phyloP scores from a whole-genome alignment of 1,284 basidiomycete species.

The Fomes fomentarius region DNA sequence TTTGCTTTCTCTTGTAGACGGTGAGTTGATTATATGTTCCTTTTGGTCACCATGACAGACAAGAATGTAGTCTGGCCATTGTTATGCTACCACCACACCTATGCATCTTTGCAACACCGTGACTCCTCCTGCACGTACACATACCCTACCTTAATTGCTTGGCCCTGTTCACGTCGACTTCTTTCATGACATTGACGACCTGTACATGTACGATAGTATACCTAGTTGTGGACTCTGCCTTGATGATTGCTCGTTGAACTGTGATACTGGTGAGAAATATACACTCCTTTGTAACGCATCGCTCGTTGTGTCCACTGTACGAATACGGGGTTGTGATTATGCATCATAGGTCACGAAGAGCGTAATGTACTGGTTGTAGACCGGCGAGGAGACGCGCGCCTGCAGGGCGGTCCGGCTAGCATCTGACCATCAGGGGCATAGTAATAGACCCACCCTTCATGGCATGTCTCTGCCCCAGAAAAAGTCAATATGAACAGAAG shows the following conservation, averaged over 20 bases:
- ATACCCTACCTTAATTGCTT: too few relatives aligned
- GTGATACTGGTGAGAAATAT: constrained; percentile 9
- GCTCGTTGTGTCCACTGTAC: constrained; percentile 7
- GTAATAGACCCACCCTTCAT: too few relatives aligned
- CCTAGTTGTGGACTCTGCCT: neutral
- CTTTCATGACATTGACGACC: neutral
- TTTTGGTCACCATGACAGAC: neutral
- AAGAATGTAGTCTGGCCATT: neutral
- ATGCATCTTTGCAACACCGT: neutral
- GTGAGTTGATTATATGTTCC: neutral
- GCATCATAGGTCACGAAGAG: neutral
- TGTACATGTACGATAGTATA: neutral
- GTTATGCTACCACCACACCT: neutral
- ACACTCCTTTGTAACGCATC: constrained; percentile 7
- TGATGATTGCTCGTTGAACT: constrained; percentile 5
- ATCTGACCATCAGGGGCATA: too few relatives aligned
- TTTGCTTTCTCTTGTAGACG: neutral
- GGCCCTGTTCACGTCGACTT: too few relatives aligned
- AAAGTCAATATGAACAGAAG: too few relatives aligned
- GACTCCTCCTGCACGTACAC: neutral
- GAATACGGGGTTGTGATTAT: constrained; percentile 6
- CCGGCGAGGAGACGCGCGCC: neutral
- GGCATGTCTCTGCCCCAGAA: too few relatives aligned
- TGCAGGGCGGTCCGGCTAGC: neutral
- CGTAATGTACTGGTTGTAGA: neutral